A percentile compares a stretch with the other conserved stretches of the same genome.
Evolutionary conservation across 2,329 filamentous ascomycete genomes (phyloP).

Genomic region (Grosmannia serpens): DNA sequence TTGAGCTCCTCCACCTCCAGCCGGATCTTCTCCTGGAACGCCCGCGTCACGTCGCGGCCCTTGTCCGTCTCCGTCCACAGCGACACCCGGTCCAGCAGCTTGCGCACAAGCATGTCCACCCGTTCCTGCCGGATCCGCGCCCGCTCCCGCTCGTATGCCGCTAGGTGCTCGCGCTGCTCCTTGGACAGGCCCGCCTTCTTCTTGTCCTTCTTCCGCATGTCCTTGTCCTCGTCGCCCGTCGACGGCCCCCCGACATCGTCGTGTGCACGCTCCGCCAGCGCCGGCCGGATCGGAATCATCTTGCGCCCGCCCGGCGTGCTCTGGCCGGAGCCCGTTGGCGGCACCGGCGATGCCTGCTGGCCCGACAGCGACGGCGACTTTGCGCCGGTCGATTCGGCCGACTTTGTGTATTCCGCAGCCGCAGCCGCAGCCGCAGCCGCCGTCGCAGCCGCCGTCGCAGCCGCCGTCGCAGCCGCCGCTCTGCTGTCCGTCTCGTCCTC

Average conservation of each 20-base stretch:
- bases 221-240: constrained; percentile 52
- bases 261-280: constrained; percentile 72
- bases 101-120: constrained; percentile 70
- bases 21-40: constrained; percentile 88
- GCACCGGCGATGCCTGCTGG: constrained; percentile 13
- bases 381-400: not conserved
- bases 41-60: constrained; percentile 66
- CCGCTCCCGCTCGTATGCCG: constrained; percentile 79
- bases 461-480: not conserved
- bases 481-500: constrained; percentile 23
- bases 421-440: not conserved
- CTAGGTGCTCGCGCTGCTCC: constrained; percentile 86
- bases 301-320: constrained; percentile 27
- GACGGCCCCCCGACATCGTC: constrained; percentile 58
- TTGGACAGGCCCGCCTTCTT: constrained; percentile 74
- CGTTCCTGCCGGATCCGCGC: constrained; percentile 73
- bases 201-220: constrained; percentile 46
- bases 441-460: not conserved
- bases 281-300: constrained; percentile 65
- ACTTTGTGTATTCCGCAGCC: not conserved
- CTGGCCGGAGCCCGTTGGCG: constrained; percentile 24
- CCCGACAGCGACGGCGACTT: not conserved
- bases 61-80: constrained; percentile 98
- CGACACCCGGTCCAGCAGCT: constrained; percentile 79
- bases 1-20: constrained; percentile 96